Conservation (phyloP, 305 asterid genomes). For the Fraxinus ornus region DNA sequence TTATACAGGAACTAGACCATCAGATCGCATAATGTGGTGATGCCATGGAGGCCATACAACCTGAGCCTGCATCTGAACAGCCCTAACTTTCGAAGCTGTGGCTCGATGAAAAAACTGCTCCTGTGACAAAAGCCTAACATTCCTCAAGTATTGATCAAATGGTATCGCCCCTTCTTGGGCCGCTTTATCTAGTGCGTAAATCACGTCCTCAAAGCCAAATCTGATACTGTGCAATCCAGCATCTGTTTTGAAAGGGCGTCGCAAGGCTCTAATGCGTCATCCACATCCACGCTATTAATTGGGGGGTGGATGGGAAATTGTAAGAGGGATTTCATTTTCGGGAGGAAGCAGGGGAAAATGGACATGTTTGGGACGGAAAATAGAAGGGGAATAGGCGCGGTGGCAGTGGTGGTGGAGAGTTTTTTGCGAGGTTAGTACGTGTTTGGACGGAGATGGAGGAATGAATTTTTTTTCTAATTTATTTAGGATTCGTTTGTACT, state of each 20-base stretch:
- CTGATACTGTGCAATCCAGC: conserved; percentile 70
- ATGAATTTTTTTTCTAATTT: too few species aligned
- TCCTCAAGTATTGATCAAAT: conserved; percentile 83
- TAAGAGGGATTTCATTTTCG: not conserved
- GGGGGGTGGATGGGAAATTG: too few species aligned
- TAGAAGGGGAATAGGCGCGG: too few species aligned
- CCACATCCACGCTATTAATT: conserved; percentile 41
- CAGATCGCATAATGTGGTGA: conserved; percentile 51
- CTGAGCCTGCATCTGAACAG: conserved; percentile 92
- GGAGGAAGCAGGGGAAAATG: too few species aligned
- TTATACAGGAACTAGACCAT: conserved; percentile 21
- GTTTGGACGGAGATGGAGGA: too few species aligned
- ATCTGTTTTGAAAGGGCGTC: conserved; percentile 78
- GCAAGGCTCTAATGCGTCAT: conserved; percentile 61
- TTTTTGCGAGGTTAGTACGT: too few species aligned
- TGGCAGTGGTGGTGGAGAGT: too few species aligned
- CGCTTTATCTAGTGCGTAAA: conserved; percentile 88
- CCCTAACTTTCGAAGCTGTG: conserved; percentile 72
- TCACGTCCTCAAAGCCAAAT: conserved; percentile 79
- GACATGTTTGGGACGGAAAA: too few species aligned
- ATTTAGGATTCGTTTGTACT: too few species aligned
- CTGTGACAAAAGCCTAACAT: conserved; percentile 70
- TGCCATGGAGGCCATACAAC: conserved; percentile 81
- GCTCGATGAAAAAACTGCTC: conserved; percentile 92
- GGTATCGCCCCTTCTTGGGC: conserved; percentile 84